Conservation (phyloP, 2,329 filamentous ascomycete species). For the Cadophora gregata region DNA sequence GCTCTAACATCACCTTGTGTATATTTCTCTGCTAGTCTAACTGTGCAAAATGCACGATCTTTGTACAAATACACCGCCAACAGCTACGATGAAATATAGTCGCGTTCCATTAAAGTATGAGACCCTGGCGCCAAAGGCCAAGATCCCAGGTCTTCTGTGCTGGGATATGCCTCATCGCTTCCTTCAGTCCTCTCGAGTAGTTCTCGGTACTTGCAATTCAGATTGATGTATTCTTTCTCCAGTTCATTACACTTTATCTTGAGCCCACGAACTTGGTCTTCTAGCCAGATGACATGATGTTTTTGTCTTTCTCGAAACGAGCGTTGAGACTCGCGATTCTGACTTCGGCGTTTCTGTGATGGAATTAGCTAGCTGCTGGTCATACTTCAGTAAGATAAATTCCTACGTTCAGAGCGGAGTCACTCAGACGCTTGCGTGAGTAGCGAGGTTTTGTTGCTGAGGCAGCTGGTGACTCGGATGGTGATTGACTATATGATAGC, state of each 20-base stretch:
- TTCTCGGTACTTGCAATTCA: conserved; percentile 14
- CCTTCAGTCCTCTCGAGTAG: conserved; percentile 1
- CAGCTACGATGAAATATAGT: background rate
- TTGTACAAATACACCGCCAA: background rate
- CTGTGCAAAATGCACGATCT: background rate
- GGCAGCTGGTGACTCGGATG: background rate
- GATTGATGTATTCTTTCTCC: conserved; percentile 10
- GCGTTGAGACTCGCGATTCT: conserved; percentile 18
- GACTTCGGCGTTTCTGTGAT: conserved; percentile 9
- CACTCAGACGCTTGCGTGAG: conserved; percentile 9
- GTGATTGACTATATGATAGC: background rate
- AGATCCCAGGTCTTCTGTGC: background rate
- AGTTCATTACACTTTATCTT: conserved; percentile 2
- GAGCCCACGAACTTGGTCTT: conserved; percentile 5
- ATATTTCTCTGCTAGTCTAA: background rate
- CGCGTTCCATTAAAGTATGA: too few species aligned
- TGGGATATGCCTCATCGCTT: background rate
- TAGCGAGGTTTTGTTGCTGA: background rate
- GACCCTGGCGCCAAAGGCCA: background rate
- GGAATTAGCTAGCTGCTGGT: background rate
- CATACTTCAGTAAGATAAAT: background rate
- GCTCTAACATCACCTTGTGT: background rate
- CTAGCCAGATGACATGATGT: conserved; percentile 10
- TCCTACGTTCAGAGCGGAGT: conserved; percentile 9
- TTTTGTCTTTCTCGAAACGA: conserved; percentile 17